phyloP scores from a whole-genome alignment of 768 basidiomycete genomes.

The Termitomyces sp. region DNA sequence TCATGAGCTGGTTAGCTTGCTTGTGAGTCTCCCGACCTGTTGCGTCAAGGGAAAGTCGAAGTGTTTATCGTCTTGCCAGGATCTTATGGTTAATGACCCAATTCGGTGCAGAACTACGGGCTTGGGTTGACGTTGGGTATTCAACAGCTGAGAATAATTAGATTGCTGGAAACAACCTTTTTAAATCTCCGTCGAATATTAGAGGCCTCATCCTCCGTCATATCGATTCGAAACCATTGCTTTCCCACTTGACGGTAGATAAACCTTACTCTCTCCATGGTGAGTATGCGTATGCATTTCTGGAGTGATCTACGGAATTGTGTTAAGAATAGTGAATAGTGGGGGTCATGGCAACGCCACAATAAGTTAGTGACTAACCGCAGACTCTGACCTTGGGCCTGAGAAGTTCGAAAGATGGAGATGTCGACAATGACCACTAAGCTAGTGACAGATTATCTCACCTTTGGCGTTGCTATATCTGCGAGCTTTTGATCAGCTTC shows the following conservation, averaged over 20 bases:
- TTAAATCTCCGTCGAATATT: neutral
- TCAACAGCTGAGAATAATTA: conserved; percentile 36
- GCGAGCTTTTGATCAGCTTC: too few relatives aligned
- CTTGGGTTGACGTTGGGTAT: conserved; percentile 51
- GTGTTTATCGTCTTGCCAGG: conserved; percentile 24
- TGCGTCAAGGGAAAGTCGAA: neutral
- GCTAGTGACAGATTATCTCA: too few relatives aligned
- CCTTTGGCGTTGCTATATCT: too few relatives aligned
- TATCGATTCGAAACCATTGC: neutral
- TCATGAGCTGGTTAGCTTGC: conserved; percentile 44
- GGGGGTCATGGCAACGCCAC: too few relatives aligned
- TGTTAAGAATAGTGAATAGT: neutral
- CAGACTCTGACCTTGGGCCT: neutral
- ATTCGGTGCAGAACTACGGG: conserved; percentile 53
- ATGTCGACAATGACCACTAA: too few relatives aligned
- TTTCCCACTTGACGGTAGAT: neutral
- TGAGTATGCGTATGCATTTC: neutral
- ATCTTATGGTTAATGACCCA: conserved; percentile 45
- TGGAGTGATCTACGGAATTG: neutral
- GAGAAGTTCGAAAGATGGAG: too few relatives aligned
- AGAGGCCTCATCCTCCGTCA: neutral
- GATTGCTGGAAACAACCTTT: neutral
- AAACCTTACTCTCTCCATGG: neutral
- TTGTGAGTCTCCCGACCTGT: conserved; percentile 30
- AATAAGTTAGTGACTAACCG: neutral